phyloP scores from a whole-genome alignment of 2,329 filamentous ascomycete genomes.

The Diplodia corticola region DNA sequence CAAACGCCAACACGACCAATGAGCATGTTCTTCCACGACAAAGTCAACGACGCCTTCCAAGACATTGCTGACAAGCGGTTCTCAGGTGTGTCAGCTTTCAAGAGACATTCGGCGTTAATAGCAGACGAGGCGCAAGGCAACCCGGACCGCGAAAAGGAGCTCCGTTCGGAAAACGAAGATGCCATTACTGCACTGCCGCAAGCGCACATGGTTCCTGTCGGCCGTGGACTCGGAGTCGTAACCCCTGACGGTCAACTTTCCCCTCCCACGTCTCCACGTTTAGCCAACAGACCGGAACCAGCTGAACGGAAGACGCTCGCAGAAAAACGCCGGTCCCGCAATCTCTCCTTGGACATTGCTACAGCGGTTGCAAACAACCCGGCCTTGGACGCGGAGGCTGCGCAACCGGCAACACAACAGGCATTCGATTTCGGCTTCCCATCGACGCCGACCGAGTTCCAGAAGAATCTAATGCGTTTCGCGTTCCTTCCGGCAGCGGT shows the following conservation, averaged over 20 bases:
- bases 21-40: conserved; percentile 78
- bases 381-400: conserved; percentile 45
- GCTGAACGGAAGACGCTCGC: conserved; percentile 29
- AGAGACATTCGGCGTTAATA: conserved; percentile 79
- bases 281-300: conserved; percentile 19
- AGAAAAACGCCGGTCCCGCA: conserved; percentile 44
- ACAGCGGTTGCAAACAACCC: conserved; percentile 37
- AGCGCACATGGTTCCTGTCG: conserved; percentile 41
- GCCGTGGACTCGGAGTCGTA: conserved; percentile 10
- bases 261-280: conserved; percentile 35
- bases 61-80: conserved; percentile 74
- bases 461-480: conserved; percentile 87
- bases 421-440: conserved; percentile 67
- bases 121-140: conserved; percentile 79
- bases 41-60: conserved; percentile 82
- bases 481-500: conserved; percentile 67
- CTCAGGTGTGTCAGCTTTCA: conserved; percentile 42
- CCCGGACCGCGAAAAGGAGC: conserved; percentile 72
- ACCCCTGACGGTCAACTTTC: background rate
- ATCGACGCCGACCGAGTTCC: conserved; percentile 79
- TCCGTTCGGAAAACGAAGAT: conserved; percentile 81
- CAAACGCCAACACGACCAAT: conserved; percentile 58
- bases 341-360: conserved; percentile 47
- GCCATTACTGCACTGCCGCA: conserved; percentile 77
- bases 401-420: conserved; percentile 27